Percentiles rank a stretch among this genome's conserved stretches.
phyloP scores from a whole-genome alignment of 129 eudicot genomes.

The Pseudognaphalium luteoalbum region DNA sequence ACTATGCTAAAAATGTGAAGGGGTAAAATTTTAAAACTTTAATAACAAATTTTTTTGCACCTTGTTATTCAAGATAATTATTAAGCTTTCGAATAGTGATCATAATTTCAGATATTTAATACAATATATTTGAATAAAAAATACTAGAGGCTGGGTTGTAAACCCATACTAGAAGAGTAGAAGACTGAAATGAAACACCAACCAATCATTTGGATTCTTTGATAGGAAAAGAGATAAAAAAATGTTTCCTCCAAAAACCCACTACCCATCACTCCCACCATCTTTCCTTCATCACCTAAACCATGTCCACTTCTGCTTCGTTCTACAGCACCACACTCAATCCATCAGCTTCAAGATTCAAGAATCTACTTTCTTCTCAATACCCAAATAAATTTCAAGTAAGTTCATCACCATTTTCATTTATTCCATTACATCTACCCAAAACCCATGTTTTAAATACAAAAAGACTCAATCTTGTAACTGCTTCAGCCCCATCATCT shows the following conservation, averaged over 20 bases:
- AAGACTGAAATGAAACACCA: constrained; percentile 20
- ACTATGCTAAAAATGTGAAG: no score
- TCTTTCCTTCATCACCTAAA: constrained; percentile 11
- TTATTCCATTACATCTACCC: constrained; percentile 33
- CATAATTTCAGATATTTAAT: background rate
- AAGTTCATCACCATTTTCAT: constrained; percentile 44
- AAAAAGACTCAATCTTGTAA: constrained; percentile 39
- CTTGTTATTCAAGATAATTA: no score
- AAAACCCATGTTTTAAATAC: constrained; percentile 28
- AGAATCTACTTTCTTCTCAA: constrained; percentile 38
- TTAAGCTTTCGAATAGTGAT: background rate
- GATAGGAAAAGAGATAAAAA: constrained; percentile 31
- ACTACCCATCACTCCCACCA: constrained; percentile 14
- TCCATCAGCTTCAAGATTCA: constrained; percentile 45
- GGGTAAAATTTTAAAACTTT: no score
- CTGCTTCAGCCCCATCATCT: constrained; percentile 36
- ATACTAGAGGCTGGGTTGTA: background rate
- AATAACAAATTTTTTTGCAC: no score
- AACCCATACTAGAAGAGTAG: background rate
- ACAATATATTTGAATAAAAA: no score
- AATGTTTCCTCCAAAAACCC: constrained; percentile 7
- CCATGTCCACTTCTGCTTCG: constrained; percentile 55
- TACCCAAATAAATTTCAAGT: constrained; percentile 50
- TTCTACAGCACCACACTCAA: constrained; percentile 45
- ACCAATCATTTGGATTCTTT: constrained; percentile 37